These are phyloP conservation scores for Wallacemonas sp. DNA, from an alignment of 208 protist genomes.

Conservation along the genomic window DNA sequence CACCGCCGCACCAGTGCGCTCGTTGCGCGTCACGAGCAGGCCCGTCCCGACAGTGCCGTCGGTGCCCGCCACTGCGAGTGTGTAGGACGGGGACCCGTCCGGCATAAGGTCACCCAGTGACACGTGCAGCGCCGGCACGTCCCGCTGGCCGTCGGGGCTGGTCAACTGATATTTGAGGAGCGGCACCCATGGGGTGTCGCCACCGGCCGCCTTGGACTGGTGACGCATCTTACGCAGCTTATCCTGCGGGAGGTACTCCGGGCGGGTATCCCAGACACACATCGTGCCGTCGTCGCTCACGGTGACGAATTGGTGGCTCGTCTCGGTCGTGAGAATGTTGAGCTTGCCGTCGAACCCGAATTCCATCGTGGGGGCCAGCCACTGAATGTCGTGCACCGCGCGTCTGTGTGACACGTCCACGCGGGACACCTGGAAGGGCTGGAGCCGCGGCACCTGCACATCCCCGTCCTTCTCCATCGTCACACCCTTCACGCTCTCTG, in stretches of 20 bases:
- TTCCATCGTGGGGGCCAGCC: conserved; percentile 74
- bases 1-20: conserved; percentile 31
- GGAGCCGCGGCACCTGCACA: conserved; percentile 75
- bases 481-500: conserved; percentile 61
- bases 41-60: conserved; percentile 77
- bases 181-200: conserved; percentile 83
- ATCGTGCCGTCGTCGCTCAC: conserved; percentile 86
- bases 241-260: conserved; percentile 79
- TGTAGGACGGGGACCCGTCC: conserved; percentile 60
- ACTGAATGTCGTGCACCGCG: conserved; percentile 86
- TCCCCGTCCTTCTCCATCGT: conserved; percentile 77
- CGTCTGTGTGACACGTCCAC: conserved; percentile 86
- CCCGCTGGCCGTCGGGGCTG: conserved; percentile 60
- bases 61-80: conserved; percentile 49
- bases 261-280: conserved; percentile 88
- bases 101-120: conserved; percentile 64
- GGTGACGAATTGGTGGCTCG: conserved; percentile 83
- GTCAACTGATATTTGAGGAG: conserved; percentile 71
- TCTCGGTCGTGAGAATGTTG: conserved; percentile 36
- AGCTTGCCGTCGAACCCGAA: conserved; percentile 90
- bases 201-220: conserved; percentile 50
- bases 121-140: conserved; percentile 18
- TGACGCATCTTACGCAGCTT: conserved; percentile 91
- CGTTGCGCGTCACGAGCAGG: conserved; percentile 59
- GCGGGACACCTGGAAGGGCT: conserved; percentile 71